Percentiles rank a stretch among this genome's conserved stretches.
Conservation (phyloP, 192 early-diverging fungal species). For the Piromyces finnis region DNA sequence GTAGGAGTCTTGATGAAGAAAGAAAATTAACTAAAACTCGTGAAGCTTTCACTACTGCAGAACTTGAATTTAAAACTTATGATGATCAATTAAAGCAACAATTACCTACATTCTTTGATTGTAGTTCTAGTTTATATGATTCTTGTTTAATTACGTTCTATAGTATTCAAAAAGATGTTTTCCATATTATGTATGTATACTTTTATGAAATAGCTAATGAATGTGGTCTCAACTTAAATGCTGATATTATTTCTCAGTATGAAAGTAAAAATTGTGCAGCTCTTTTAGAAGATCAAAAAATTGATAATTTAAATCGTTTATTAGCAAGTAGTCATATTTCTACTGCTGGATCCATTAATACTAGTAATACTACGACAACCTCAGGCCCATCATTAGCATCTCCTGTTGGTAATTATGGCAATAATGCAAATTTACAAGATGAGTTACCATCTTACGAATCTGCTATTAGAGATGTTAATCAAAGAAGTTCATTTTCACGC, state of each 20-base stretch:
- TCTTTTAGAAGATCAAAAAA: not conserved
- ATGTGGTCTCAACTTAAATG: not conserved
- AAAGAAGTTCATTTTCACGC: not conserved
- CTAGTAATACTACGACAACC: not conserved
- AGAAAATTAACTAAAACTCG: constrained; percentile 19
- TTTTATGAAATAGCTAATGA: constrained; percentile 12
- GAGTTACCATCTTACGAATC: not conserved
- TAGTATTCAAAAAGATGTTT: constrained; percentile 62
- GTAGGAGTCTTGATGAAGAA: constrained; percentile 38
- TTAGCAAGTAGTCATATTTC: not conserved
- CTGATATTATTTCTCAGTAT: not conserved
- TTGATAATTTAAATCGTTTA: not conserved
- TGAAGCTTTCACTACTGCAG: constrained; percentile 61
- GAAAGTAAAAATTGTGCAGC: not conserved
- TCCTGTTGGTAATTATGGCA: not conserved
- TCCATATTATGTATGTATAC: constrained; percentile 41
- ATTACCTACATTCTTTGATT: constrained; percentile 59
- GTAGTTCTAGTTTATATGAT: constrained; percentile 61
- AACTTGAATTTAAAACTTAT: constrained; percentile 63
- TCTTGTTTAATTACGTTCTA: constrained; percentile 75
- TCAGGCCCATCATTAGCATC: not conserved
- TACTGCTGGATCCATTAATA: not conserved
- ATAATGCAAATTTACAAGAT: not conserved
- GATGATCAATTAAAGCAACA: constrained; percentile 66
- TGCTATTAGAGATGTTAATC: not conserved